Evolutionary conservation across 805 yeast genomes (phyloP), one percentile per base, ranked within the genome.

Genomic region (Candida morakotiae): DNA sequence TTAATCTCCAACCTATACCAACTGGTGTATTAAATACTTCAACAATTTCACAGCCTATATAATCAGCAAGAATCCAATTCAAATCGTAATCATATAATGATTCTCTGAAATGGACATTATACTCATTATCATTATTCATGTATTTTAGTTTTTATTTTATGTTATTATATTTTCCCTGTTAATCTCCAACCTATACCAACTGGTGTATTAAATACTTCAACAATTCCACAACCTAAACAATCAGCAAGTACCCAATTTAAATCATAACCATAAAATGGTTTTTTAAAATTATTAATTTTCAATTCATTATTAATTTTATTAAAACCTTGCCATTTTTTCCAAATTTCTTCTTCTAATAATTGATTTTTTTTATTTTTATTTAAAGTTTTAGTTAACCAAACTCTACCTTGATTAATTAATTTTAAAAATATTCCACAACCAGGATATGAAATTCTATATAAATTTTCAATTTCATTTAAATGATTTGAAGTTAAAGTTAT

Each of bases 111-210:
- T 63, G n/a, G n/a, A n/a, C n/a, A n/a, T n/a, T n/a, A n/a, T n/a
- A n/a, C n/a, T n/a, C n/a, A n/a, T n/a, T n/a, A n/a, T n/a, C 34
- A 11, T 6, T 31, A 9, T 16, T 13, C 6, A 14, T 31, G 7
- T 31, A 22, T 18, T 31, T 17, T 23, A 11, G 9, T 21, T 9
- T 7, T 21, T 9, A 33, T 26, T 5, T 14, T n/a, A n/a, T n/a
- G n/a, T 13, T 31, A 33, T 47, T 47, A 65, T 15, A 62, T 55
- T 40, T 71, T 72, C 1, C 79, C 78, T 7, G 81, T 67, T 32
- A 75, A 56, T 48, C 69, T 65, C 82, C 82, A 75, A 2, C 82
- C 80, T 32, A 78, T 53, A 1, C 80, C 80, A 1, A 70, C 74
- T 1, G 75, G 75, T 0, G 82, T 73, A 31, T 66, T 64, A 47